These are phyloP conservation scores for Pyrenophora tritici-repentis DNA, from an alignment of 2,329 filamentous ascomycete species.

Conservation along the genomic window DNA sequence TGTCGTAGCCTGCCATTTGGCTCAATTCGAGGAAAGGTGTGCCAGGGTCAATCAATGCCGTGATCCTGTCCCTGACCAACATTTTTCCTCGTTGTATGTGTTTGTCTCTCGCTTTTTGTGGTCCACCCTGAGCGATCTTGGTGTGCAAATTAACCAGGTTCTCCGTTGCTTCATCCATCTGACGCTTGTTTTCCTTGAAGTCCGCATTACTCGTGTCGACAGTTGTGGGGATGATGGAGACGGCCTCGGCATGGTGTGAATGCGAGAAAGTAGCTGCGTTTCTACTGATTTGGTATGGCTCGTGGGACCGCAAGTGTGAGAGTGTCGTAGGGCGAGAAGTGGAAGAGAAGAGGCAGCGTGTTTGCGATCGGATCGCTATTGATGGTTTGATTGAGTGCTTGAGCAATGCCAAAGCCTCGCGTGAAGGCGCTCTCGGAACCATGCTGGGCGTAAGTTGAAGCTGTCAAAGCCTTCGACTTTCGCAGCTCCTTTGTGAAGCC, in stretches of 20 bases:
- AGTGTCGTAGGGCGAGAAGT: conserved; percentile 20
- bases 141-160: conserved; percentile 72
- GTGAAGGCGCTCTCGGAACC: conserved; percentile 42
- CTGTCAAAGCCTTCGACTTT: not conserved
- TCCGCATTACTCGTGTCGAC: conserved; percentile 78
- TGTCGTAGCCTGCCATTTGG: conserved; percentile 81
- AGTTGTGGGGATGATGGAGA: conserved; percentile 76
- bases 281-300: conserved; percentile 18
- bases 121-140: conserved; percentile 74
- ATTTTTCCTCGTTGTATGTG: conserved; percentile 89
- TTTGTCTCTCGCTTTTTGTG: conserved; percentile 82
- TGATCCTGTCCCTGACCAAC: conserved; percentile 87
- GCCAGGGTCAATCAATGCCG: conserved; percentile 84
- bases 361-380: conserved; percentile 25
- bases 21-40: conserved; percentile 93
- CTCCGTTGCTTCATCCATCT: conserved; percentile 75
- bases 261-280: conserved; percentile 77
- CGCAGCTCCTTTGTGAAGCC: not conserved
- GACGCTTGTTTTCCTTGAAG: conserved; percentile 77
- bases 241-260: conserved; percentile 77
- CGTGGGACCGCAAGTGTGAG: conserved; percentile 18
- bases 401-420: conserved; percentile 42
- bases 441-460: conserved; percentile 19
- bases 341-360: conserved; percentile 26
- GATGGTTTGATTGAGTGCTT: conserved; percentile 39